These are phyloP conservation scores for Sphagnum tenellum DNA, from an alignment of 225 moss, liverwort and hornwort genomes.

Conservation along the genomic window DNA sequence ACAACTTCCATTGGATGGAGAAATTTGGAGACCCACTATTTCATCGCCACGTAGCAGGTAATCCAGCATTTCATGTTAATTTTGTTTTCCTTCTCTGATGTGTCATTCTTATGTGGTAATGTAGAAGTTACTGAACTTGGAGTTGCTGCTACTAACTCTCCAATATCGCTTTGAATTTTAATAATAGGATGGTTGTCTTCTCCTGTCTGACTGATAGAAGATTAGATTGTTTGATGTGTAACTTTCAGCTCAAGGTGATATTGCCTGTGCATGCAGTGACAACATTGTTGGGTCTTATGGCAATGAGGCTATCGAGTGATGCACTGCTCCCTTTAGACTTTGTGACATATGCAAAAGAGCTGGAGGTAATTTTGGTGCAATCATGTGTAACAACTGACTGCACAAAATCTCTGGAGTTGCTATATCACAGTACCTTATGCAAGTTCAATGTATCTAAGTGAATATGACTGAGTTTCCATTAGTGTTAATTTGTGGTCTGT, in stretches of 20 bases:
- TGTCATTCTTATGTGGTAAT: too few species aligned
- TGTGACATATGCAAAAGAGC: constrained; percentile 28
- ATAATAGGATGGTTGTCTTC: too few species aligned
- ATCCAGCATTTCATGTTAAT: constrained; percentile 1
- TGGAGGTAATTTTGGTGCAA: constrained; percentile 19
- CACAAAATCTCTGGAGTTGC: background rate
- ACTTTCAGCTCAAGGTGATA: too few species aligned
- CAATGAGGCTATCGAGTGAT: constrained; percentile 56
- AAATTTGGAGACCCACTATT: constrained; percentile 84
- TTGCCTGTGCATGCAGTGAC: constrained; percentile 36
- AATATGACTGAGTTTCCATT: too few species aligned
- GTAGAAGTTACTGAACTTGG: too few species aligned
- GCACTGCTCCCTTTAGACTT: constrained; percentile 65
- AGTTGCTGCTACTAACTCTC: too few species aligned
- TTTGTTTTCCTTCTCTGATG: background rate
- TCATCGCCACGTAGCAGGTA: constrained; percentile 81
- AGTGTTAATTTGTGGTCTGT: too few species aligned
- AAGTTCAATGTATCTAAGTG: too few species aligned
- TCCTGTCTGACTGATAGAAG: too few species aligned
- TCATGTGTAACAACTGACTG: background rate
- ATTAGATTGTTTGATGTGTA: too few species aligned
- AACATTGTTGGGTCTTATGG: constrained; percentile 56
- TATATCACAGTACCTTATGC: background rate
- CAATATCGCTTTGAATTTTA: too few species aligned
- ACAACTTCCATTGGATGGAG: constrained; percentile 80